Evolutionary conservation across 2,329 filamentous ascomycete species (phyloP).

Genomic region (Dissoconium aciculare): DNA sequence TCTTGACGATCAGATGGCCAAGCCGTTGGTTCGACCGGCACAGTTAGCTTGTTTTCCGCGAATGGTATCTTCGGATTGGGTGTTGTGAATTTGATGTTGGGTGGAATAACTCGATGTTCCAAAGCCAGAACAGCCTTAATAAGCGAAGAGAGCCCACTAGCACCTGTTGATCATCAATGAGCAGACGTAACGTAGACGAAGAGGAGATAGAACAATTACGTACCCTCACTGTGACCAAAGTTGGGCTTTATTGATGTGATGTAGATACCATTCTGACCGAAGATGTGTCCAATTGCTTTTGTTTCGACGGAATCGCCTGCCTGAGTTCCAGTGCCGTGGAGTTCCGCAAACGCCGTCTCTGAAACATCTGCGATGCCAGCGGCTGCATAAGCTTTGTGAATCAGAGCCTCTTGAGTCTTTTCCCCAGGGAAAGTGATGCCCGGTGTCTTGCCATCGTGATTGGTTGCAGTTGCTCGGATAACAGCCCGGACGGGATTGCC

Average conservation of each 20-base stretch:
- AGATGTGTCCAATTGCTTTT: constrained; percentile 7
- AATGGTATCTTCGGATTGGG: constrained; percentile 18
- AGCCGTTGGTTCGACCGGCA: constrained; percentile 11
- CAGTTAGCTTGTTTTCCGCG: constrained; percentile 7
- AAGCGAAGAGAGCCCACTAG: constrained; percentile 6
- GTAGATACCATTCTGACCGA: constrained; percentile 3
- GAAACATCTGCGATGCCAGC: constrained; percentile 18
- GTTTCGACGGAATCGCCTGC: constrained; percentile 14
- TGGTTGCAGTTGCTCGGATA: constrained; percentile 2
- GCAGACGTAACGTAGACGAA: too few species aligned
- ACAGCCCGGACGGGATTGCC: constrained; percentile 5
- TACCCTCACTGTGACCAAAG: constrained; percentile 7
- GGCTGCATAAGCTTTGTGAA: constrained; percentile 22
- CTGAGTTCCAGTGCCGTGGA: constrained; percentile 19
- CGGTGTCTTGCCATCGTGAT: constrained; percentile 2
- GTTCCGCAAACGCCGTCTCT: constrained; percentile 13
- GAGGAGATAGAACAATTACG: too few species aligned
- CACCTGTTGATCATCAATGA: too few species aligned
- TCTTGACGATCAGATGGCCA: constrained; percentile 13
- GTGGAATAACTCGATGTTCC: constrained; percentile 15
- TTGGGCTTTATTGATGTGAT: constrained; percentile 8
- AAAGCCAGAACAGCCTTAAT: constrained; percentile 13
- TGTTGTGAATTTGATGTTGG: constrained; percentile 12
- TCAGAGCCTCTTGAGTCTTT: constrained; percentile 23
- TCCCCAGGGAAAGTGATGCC: constrained; percentile 17